Conservation (phyloP, 1,139 yeast genomes). For the Blastobotrys persicus region DNA sequence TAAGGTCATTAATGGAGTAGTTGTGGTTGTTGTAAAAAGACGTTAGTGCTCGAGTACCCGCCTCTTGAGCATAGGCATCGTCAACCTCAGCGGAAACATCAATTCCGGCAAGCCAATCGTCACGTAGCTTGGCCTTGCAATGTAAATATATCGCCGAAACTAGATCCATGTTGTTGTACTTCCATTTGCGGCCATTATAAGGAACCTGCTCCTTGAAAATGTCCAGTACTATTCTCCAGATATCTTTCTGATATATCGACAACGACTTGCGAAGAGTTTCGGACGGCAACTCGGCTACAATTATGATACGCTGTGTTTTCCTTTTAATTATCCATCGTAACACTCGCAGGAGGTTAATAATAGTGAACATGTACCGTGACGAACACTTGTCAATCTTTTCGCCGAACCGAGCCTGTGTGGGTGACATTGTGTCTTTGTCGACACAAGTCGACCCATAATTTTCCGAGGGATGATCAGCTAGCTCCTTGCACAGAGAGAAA, state of each 20-base stretch:
- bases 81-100: slow-evolving; percentile 74
- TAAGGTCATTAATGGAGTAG: slow-evolving; percentile 19
- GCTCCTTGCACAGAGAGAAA: slow-evolving; percentile 44
- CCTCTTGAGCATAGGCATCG: slow-evolving; percentile 82
- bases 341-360: slow-evolving; percentile 37
- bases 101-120: slow-evolving; percentile 86
- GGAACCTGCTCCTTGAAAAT: slow-evolving; percentile 78
- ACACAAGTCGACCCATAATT: slow-evolving; percentile 14
- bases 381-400: slow-evolving; percentile 29
- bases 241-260: slow-evolving; percentile 53
- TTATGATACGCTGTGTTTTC: slow-evolving; percentile 43
- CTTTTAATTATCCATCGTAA: slow-evolving; percentile 38
- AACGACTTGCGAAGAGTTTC: slow-evolving; percentile 41
- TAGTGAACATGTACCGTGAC: slow-evolving; percentile 33
- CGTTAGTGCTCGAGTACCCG: slow-evolving; percentile 73
- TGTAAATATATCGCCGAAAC: slow-evolving; percentile 84
- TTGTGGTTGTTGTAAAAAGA: slow-evolving; percentile 70
- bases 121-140: slow-evolving; percentile 67
- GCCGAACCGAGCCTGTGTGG: slow-evolving; percentile 9
- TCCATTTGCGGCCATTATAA: slow-evolving; percentile 93
- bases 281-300: slow-evolving; percentile 44
- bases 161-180: slow-evolving; percentile 86
- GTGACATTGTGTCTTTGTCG: slow-evolving; percentile 5
- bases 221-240: slow-evolving; percentile 69
- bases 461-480: slow-evolving; percentile 23